phyloP scores from a whole-genome alignment of 257 asterid genomes.

The Solanum medicagineum region DNA sequence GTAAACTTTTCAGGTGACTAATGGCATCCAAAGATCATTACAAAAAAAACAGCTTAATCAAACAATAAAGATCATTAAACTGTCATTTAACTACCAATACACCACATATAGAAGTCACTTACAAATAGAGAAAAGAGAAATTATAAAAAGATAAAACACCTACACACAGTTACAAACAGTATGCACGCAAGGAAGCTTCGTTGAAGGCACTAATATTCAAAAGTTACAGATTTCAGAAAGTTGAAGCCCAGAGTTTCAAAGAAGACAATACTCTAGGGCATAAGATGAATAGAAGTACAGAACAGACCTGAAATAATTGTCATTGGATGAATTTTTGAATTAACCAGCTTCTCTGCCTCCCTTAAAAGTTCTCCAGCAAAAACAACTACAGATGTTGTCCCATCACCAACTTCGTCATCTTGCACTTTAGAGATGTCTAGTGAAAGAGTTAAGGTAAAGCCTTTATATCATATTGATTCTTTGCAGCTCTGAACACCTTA shows the following conservation, averaged over 20 bases:
- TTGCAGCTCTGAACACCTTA: not conserved
- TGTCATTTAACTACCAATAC: not conserved
- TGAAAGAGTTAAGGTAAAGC: slow-evolving; percentile 13
- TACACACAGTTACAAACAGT: not conserved
- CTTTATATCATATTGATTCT: not conserved
- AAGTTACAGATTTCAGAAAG: not conserved
- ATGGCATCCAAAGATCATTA: not conserved
- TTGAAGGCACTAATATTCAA: not conserved
- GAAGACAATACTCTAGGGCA: not conserved
- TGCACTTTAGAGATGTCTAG: slow-evolving; percentile 93
- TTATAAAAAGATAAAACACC: not conserved
- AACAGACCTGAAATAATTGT: slow-evolving; percentile 68
- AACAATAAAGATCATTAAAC: not conserved
- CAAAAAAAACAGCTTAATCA: not conserved
- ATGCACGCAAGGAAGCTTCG: not conserved
- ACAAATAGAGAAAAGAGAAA: not conserved
- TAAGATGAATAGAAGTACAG: not conserved
- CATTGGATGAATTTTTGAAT: slow-evolving; percentile 87
- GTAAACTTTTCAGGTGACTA: not conserved
- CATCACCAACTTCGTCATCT: slow-evolving; percentile 99
- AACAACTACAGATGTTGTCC: slow-evolving; percentile 91
- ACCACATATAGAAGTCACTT: not conserved
- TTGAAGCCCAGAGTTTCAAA: not conserved
- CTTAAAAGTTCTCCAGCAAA: slow-evolving; percentile 95
- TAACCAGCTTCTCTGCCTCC: slow-evolving; percentile 94